Evolutionary conservation across 169 alveolate species (phyloP), one percentile per base, ranked within the genome.

Genomic region (Neospora caninum): DNA sequence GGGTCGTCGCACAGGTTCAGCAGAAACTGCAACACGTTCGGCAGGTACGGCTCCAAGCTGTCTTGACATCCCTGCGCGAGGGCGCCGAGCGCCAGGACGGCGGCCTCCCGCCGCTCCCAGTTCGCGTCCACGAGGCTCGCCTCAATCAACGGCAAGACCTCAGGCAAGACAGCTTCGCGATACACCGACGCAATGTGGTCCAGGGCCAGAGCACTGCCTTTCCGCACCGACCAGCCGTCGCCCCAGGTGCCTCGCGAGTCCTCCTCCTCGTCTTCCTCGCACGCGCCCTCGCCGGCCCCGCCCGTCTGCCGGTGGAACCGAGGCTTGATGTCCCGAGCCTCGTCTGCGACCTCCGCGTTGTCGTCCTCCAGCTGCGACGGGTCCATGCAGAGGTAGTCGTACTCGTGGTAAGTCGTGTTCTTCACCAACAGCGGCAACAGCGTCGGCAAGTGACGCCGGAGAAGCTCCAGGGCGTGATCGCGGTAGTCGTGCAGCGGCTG

Each of bases 31-130:
- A 94, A 78, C 29, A 98, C 99, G 87, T 96, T 97, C 36, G 98
- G 98, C 43, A 98, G 96, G 94, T 94, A 97, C 22, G 98, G 99
- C 36, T 96, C 94, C 64, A 98, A 95, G 18, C 97, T 95, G 67
- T 95, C 95, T 93, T 97, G 95, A 89, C 98, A 97, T 31, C 99
- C 99, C 80, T 97, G 96, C 39, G 99, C 98, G 69, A 98, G 97
- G 58, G 99, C 99, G n/a, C 99, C 99, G 58, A 98, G 96, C 7
- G 97, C 96, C 80, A 98, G 93, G n/a, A 98, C 98, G 43, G 98
- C 99, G 49, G 98, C 95, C 91, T 98, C 99, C 91, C 96, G 96
- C 34, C 93, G 96, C 80, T 98, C 98, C 99, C 99, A 98, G 92
- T 82, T 43, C 41, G 67, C 31, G 38, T 82, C 89, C 2, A 42